Conservation (phyloP, 2,329 filamentous ascomycete genomes). For the Chaetomiaceae sp. region DNA sequence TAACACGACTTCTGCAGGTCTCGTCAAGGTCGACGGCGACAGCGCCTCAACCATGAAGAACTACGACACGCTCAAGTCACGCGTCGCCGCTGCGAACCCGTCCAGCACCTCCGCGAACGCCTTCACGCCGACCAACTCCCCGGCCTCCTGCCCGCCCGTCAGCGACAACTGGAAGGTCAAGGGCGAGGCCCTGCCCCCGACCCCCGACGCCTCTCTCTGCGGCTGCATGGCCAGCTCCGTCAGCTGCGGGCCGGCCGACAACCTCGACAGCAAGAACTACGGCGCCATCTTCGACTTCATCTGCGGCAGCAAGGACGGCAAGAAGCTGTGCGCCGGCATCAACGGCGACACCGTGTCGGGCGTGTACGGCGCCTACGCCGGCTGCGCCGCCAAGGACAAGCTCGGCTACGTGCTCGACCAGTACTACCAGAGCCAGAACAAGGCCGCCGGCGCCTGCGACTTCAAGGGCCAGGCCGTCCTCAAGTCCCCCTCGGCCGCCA, state of each 20-base stretch:
- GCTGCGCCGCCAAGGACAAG: slow-evolving; percentile 66
- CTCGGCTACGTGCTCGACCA: slow-evolving; percentile 67
- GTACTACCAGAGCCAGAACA: slow-evolving; percentile 59
- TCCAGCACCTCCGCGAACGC: slow-evolving; percentile 55
- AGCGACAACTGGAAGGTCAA: slow-evolving; percentile 61
- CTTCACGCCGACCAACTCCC: slow-evolving; percentile 70
- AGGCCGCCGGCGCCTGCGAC: slow-evolving; percentile 56
- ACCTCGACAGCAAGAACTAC: slow-evolving; percentile 52
- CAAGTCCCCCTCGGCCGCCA: slow-evolving; percentile 39
- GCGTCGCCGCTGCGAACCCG: slow-evolving; percentile 63
- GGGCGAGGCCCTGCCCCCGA: slow-evolving; percentile 66
- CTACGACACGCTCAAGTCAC: slow-evolving; percentile 64
- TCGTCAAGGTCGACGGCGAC: slow-evolving; percentile 53
- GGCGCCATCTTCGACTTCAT: slow-evolving; percentile 67
- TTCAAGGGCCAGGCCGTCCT: slow-evolving; percentile 62
- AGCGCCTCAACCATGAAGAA: slow-evolving; percentile 63
- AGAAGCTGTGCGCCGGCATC: slow-evolving; percentile 60
- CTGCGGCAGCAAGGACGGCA: slow-evolving; percentile 48
- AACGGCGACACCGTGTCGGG: slow-evolving; percentile 59
- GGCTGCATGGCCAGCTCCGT: slow-evolving; percentile 75
- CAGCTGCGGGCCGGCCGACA: slow-evolving; percentile 59
- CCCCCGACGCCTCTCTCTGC: slow-evolving; percentile 73
- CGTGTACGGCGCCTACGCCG: slow-evolving; percentile 69
- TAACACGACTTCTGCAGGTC: slow-evolving; percentile 52
- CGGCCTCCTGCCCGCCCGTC: slow-evolving; percentile 64